Percentiles rank a stretch among this genome's conserved stretches.
phyloP scores from a whole-genome alignment of 257 asterid genomes.

The Misopates orontium region DNA sequence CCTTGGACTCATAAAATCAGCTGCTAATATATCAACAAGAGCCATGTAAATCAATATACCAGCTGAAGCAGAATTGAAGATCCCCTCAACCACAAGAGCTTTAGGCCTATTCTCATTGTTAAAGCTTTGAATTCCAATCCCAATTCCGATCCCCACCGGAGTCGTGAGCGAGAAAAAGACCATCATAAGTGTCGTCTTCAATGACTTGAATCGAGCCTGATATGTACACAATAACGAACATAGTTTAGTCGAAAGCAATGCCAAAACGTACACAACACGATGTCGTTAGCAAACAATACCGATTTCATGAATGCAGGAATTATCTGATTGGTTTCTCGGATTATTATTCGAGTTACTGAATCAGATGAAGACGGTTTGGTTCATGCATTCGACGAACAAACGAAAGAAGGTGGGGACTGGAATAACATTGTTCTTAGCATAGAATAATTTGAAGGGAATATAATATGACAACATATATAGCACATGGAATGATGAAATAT shows the following conservation, averaged over 20 bases:
- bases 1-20: constrained; percentile 53
- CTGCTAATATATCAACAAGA: constrained; percentile 55
- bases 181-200: constrained; percentile 40
- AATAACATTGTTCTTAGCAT: constrained; percentile 30
- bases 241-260: not conserved
- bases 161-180: constrained; percentile 51
- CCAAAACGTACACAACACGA: not conserved
- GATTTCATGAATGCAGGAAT: too few species aligned
- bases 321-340: too few species aligned
- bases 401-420: constrained; percentile 31
- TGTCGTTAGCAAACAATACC: too few species aligned
- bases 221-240: constrained; percentile 7
- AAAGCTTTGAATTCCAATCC: constrained; percentile 42
- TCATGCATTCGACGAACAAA: not conserved
- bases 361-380: not conserved
- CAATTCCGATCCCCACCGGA: constrained; percentile 52
- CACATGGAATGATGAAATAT: constrained; percentile 13
- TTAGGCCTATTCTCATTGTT: constrained; percentile 37
- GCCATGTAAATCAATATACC: constrained; percentile 67
- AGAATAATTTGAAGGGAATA: constrained; percentile 1
- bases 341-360: not conserved
- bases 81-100: constrained; percentile 41
- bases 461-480: constrained; percentile 26
- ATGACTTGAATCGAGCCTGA: constrained; percentile 47
- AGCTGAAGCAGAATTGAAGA: constrained; percentile 49